Base-by-base conservation (phyloP, 257 asterid species). In the Primulina eburnea region DNA sequence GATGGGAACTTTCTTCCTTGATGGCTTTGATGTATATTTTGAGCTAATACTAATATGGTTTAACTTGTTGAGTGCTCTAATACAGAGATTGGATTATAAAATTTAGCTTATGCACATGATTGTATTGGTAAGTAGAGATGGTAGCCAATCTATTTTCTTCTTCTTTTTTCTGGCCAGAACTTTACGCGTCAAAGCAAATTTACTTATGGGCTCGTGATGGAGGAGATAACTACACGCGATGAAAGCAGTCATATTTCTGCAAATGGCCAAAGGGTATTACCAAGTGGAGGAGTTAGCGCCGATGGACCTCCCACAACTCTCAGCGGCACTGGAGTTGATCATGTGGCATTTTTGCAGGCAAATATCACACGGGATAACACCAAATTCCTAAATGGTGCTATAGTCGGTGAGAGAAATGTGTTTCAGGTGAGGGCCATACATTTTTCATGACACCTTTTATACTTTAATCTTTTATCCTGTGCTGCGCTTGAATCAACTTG, bases 291-390 rank as follows among this genome's bases (percentile, higher is more conserved):
- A 78, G 84, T 89, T 70, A 91, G 98, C 71, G 87, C 89, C 32
- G 99, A 94, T 84, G 99, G 99, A 75, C 99, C 99, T 64, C 97
- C 99, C 28, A 94, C 99, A 40, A 94, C 99, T 24, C 95, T 94
- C 70, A 94, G 99, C 71, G 99, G 97, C 77, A 91, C 96, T 58
- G 97, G 99, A 76, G 87, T 89, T 63, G 99, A 94, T 75, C 95
- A 83, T 9, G 80, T 94, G 97, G 97, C 86, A 64, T 89, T 91
- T 81, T 77, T 85, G 71, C 99, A 94, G 81, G 92, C 96, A 64
- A 94, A 91, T 79, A 88, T 94, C 76, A 91, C 99, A 16, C 83
- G 96, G n/a, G 99, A 94, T 85, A 91, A 88, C 80, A 94, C 99
- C 62, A 89, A 82, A 77, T 94, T 89, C 59, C 58, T 94, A 34